Base-by-base conservation (phyloP, 768 basidiomycete genomes). In the Tephrocybe sp. region DNA sequence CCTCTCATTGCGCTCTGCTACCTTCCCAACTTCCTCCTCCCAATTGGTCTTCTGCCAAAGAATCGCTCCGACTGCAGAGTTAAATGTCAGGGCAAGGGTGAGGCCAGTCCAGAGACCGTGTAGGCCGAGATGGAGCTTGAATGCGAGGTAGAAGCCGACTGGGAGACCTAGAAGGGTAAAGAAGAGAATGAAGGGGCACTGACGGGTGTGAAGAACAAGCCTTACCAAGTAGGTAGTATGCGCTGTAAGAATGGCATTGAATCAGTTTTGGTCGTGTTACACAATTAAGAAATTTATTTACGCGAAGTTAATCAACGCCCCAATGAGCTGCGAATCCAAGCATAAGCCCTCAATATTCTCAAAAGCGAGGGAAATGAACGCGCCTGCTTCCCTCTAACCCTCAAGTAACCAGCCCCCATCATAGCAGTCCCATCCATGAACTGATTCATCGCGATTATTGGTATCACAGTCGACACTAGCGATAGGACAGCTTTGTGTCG, bases 301-400 rank as follows among this genome's bases (percentile, higher is more conserved):
- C n/a, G n/a, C n/a, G 15, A 92, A 67, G 60, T 92, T 93, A 44
- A 92, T 74, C 11, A 92, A 37, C 0, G 92, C 91, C 4, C 89
- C 89, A 0, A 78, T 74, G 53, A 82, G 75, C 78, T 90, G 37
- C n/a, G n/a, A n/a, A n/a, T n/a, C n/a, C 16, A 35, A 35, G 36
- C 5, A 34, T 4, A 19, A 18, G 16, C 9, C 18, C 7, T 18
- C 36, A 37, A 37, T n/a, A n/a, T n/a, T 5, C 5, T 34, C 15
- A 34, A 37, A 37, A 19, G 11, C 5, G 21, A 3, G 18, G 16
- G 6, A 35, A 35, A 18, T 19, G 9, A 51, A 19, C 12, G 56
- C 62, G 13, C 84, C 68, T 88, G 88, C 65, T 85, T 87, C 22
- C 94, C 94, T 24, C 82, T 71, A 0, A 93, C 87, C 31, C 95